These are phyloP conservation scores for Sporothrix curviconia DNA, from an alignment of 2,329 filamentous ascomycete genomes.

Conservation along the genomic window DNA sequence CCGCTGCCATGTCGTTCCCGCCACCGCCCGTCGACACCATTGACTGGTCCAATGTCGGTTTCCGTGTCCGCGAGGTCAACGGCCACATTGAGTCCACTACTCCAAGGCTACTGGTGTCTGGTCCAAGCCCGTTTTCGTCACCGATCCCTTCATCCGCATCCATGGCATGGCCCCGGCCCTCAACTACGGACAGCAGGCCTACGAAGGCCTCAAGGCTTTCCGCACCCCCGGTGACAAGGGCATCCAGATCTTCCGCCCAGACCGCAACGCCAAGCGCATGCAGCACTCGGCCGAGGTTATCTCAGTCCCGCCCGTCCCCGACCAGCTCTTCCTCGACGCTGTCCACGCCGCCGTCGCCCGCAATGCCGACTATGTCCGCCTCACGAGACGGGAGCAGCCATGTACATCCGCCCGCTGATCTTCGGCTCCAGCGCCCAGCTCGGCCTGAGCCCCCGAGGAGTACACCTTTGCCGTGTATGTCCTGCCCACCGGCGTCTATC, in stretches of 20 bases:
- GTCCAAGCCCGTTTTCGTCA: slow-evolving; percentile 70
- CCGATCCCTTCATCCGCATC: slow-evolving; percentile 76
- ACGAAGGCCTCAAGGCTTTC: slow-evolving; percentile 98
- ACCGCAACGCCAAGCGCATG: slow-evolving; percentile 77
- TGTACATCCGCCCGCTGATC: slow-evolving; percentile 86
- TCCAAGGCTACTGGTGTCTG: slow-evolving; percentile 67
- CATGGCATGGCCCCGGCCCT: slow-evolving; percentile 93
- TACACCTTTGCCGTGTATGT: slow-evolving; percentile 90
- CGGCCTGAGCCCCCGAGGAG: slow-evolving; percentile 79
- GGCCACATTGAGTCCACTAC: slow-evolving; percentile 91
- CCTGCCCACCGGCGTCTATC: slow-evolving; percentile 88
- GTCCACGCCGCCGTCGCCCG: slow-evolving; percentile 75
- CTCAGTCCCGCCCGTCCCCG: slow-evolving; percentile 74
- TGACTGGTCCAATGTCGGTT: slow-evolving; percentile 91
- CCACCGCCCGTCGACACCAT: slow-evolving; percentile 73
- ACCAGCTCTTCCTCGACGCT: slow-evolving; percentile 66
- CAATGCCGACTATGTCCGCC: slow-evolving; percentile 87
- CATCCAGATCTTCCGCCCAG: slow-evolving; percentile 83
- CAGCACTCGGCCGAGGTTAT: slow-evolving; percentile 78
- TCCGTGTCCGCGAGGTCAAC: slow-evolving; percentile 85
- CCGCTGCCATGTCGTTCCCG: slow-evolving; percentile 53
- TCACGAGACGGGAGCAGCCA: slow-evolving; percentile 77
- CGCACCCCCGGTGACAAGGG: slow-evolving; percentile 60
- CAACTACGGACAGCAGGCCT: slow-evolving; percentile 97
- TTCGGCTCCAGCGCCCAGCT: slow-evolving; percentile 86